Conservation (phyloP, 106 monocot genomes). For the Narthecium ossifragum region DNA sequence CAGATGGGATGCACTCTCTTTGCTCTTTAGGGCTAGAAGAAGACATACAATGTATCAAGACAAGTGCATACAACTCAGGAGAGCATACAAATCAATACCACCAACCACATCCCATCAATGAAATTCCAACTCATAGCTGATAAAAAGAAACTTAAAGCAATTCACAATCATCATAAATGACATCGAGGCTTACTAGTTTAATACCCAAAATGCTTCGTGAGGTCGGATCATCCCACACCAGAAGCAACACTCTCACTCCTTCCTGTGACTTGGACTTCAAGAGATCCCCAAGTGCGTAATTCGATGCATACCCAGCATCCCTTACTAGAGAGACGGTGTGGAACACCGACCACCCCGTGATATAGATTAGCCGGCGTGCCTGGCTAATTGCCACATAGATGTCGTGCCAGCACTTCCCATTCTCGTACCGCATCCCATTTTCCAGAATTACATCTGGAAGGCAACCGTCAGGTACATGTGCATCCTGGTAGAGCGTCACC, state of each 20-base stretch:
- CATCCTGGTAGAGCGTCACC: conserved; percentile 84
- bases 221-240: conserved; percentile 99
- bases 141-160: too few species aligned
- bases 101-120: too few species aligned
- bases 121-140: too few species aligned
- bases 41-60: too few species aligned
- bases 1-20: too few species aligned
- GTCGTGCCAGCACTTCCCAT: conserved; percentile 87
- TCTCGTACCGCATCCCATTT: conserved; percentile 38
- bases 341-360: conserved; percentile 86
- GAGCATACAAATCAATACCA: too few species aligned
- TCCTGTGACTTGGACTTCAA: conserved; percentile 81
- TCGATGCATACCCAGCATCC: conserved; percentile 22
- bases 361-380: conserved; percentile 71
- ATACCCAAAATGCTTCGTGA: conserved; percentile 71
- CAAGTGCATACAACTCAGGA: too few species aligned
- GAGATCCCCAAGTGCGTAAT: conserved; percentile 54
- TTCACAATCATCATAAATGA: neutral
- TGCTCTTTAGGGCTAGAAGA: too few species aligned
- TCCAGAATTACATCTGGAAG: conserved; percentile 61
- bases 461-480: conserved; percentile 70
- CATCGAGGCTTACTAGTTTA: conserved; percentile 35
- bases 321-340: conserved; percentile 65
- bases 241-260: conserved; percentile 86
- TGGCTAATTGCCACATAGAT: conserved; percentile 59